Conservation (phyloP, 257 asterid genomes). For the Salvia miltiorrhiza region DNA sequence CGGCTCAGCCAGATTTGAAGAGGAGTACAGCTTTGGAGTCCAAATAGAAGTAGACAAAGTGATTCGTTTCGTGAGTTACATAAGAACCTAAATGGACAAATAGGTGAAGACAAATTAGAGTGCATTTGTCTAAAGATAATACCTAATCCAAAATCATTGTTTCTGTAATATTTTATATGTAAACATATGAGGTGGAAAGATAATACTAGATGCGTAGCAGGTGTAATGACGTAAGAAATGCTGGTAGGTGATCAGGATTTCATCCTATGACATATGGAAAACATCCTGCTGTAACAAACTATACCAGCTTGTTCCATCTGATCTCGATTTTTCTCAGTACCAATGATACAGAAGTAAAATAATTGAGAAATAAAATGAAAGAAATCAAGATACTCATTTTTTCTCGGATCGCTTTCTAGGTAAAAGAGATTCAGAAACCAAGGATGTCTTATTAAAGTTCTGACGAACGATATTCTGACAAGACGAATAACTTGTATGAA, state of each 20-base stretch:
- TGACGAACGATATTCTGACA: neutral
- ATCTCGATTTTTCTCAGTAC: neutral
- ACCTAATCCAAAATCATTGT: neutral
- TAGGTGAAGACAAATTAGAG: slow-evolving; percentile 18
- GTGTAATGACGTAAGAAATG: neutral
- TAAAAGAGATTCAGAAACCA: neutral
- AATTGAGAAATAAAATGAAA: neutral
- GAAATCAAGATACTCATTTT: neutral
- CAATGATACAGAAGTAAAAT: neutral
- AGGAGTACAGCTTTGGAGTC: slow-evolving; percentile 90
- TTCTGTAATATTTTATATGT: neutral
- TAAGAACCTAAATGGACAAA: slow-evolving; percentile 62
- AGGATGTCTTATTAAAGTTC: neutral
- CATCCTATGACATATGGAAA: neutral
- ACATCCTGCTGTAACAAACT: neutral
- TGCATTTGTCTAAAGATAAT: neutral
- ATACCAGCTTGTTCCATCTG: neutral
- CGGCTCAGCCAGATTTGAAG: slow-evolving; percentile 88
- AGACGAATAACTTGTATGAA: neutral
- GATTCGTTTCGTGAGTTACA: slow-evolving; percentile 98
- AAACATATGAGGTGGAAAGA: neutral
- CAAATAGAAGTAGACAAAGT: slow-evolving; percentile 98
- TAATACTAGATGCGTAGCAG: neutral
- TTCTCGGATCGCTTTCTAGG: neutral
- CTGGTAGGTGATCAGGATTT: neutral